phyloP scores from a whole-genome alignment of 345 rosid species.

The Mangifera indica region DNA sequence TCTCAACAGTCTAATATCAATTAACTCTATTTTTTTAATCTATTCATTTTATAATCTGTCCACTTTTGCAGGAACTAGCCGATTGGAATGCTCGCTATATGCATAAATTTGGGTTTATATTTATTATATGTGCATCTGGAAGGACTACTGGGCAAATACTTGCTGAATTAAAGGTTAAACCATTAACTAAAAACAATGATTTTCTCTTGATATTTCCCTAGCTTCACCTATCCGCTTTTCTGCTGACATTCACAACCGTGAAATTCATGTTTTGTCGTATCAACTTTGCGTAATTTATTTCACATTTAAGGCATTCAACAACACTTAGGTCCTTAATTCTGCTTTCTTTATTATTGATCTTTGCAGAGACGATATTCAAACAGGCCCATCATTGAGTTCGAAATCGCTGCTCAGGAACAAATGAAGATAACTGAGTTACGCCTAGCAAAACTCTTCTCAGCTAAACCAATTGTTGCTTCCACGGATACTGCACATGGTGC shows the following conservation, averaged over 20 bases:
- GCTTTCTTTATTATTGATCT: not conserved
- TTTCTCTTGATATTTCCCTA: not conserved
- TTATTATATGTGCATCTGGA: slow-evolving; percentile 78
- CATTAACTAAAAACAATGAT: not conserved
- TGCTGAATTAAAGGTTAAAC: slow-evolving; percentile 66
- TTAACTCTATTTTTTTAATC: not conserved
- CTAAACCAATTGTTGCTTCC: slow-evolving; percentile 34
- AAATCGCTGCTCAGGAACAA: slow-evolving; percentile 85
- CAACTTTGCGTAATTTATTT: not conserved
- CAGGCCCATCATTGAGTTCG: slow-evolving; percentile 77
- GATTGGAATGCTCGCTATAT: slow-evolving; percentile 72
- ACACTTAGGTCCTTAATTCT: not conserved
- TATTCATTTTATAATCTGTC: not conserved
- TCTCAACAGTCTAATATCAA: not conserved
- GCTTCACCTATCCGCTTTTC: too few relatives aligned
- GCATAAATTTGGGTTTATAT: slow-evolving; percentile 71
- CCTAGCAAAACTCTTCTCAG: slow-evolving; percentile 65
- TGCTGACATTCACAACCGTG: not conserved
- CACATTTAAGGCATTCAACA: not conserved
- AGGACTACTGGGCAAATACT: slow-evolving; percentile 73
- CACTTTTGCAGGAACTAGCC: slow-evolving; percentile 48
- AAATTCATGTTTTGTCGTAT: not conserved
- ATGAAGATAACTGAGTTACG: slow-evolving; percentile 88
- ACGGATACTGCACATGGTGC: slow-evolving; percentile 23
- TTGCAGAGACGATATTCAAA: slow-evolving; percentile 69